Evolutionary conservation across 2,329 filamentous ascomycete species (phyloP).

Genomic region (Lachnellula occidentalis): DNA sequence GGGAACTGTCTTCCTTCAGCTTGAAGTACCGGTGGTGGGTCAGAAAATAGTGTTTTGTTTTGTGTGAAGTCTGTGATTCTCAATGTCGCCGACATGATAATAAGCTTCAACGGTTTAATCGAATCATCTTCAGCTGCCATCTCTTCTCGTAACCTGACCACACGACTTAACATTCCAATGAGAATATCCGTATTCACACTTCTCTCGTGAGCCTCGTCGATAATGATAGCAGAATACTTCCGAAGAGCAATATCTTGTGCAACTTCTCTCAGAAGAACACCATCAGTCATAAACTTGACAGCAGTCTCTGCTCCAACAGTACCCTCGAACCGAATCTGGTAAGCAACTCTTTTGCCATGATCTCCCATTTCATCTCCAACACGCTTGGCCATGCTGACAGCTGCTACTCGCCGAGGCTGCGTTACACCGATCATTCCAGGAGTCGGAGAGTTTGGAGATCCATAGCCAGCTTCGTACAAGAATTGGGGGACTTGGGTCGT

Average conservation of each 20-base stretch:
- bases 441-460: conserved; percentile 68
- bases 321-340: conserved; percentile 93
- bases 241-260: conserved; percentile 80
- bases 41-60: conserved; percentile 73
- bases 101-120: conserved; percentile 76
- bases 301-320: conserved; percentile 74
- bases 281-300: conserved; percentile 99
- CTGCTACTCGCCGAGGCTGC: conserved; percentile 88
- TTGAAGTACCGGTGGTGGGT: conserved; percentile 76
- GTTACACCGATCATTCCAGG: conserved; percentile 93
- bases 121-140: conserved; percentile 67
- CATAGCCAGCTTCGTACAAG: conserved; percentile 89
- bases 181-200: conserved; percentile 97
- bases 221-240: conserved; percentile 90
- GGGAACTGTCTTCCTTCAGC: conserved; percentile 88
- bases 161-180: conserved; percentile 93
- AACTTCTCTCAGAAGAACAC: conserved; percentile 87
- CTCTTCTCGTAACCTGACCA: conserved; percentile 75
- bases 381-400: conserved; percentile 93
- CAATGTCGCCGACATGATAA: conserved; percentile 97
- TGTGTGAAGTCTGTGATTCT: conserved; percentile 85
- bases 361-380: conserved; percentile 81
- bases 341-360: conserved; percentile 72
- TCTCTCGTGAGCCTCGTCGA: conserved; percentile 95
- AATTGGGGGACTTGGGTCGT: conserved; percentile 98